Percentiles rank a stretch among this genome's conserved stretches.
Evolutionary conservation across 805 yeast species (phyloP).

Genomic region (Cyberlindnera suaveolens): DNA sequence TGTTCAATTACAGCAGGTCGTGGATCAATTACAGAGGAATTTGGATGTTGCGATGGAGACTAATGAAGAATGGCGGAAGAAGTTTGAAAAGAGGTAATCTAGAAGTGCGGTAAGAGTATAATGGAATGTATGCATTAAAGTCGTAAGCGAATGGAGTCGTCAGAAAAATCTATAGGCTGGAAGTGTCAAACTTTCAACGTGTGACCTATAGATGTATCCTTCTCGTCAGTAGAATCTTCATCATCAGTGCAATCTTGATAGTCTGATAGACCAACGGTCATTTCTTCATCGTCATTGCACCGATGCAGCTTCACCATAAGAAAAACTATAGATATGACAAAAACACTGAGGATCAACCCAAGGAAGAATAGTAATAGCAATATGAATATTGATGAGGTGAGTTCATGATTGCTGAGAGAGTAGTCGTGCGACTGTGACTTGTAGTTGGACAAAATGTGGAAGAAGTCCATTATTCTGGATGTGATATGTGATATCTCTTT

Average conservation of each 20-base stretch:
- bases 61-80: constrained; percentile 23
- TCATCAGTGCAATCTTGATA: not conserved
- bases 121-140: too few relatives aligned
- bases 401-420: constrained; percentile 11
- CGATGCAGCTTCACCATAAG: constrained; percentile 14
- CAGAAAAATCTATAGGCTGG: too few relatives aligned
- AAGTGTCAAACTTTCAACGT: too few relatives aligned
- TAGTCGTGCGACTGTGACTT: constrained; percentile 12
- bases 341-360: constrained; percentile 9
- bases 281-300: constrained; percentile 9
- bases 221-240: not conserved
- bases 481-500: too few relatives aligned
- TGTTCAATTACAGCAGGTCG: constrained; percentile 8
- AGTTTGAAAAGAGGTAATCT: constrained; percentile 5
- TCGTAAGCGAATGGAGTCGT: too few relatives aligned
- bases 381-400: constrained; percentile 10
- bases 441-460: constrained; percentile 10
- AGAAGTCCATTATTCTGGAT: constrained; percentile 1
- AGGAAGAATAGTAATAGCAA: constrained; percentile 13
- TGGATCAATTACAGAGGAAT: constrained; percentile 12
- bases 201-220: not conserved
- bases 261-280: not conserved
- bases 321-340: constrained; percentile 8
- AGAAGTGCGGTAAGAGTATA: too few relatives aligned
- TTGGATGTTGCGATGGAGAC: constrained; percentile 19